Base-by-base conservation (phyloP, 306 rosid species). In the Glycine tomentella region DNA sequence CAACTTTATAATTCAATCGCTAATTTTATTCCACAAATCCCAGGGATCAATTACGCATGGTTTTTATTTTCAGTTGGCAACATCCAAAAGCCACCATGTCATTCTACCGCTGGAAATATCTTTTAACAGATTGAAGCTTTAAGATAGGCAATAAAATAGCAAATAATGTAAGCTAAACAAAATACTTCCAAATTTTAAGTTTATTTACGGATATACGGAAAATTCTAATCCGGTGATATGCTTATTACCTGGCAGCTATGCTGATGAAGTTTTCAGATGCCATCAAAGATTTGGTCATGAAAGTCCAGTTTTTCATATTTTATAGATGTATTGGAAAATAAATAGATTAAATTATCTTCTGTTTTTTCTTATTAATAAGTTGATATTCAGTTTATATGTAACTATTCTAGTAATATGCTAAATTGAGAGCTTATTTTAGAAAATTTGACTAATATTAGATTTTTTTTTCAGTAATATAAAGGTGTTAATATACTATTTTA, bases 1-100 rank as follows among this genome's bases (percentile, higher is more conserved):
- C 66, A 2, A 73, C 3, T 74, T 33, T 52, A n/a, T 38, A 25
- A 62, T 25, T 38, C 42, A 42, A 17, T 9, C 49, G 6, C 57
- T 81, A 51, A 12, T 64, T 52, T 40, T 63, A 78, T 36, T 44
- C 34, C 63, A 9, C 75, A 31, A 46, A 80, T 58, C 33, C 8
- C 59, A 59, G 31, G 40, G 52, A 58, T 78, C 38, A 44, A 53
- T 13, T 40, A 57, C n/a, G 13, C 12, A 4, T 25, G 4, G 11
- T 67, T 69, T 69, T 40, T 67, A 17, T 33, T 48, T 64, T 66
- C 55, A 15, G 57, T 34, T 51, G 61, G 52, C 46, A 10, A 17
- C 14, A 33, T 36, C 8, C 52, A 76, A 38, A 38, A 36, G 55
- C 42, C 75, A 17, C 75, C 56, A 51, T 20, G 25, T 1, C 25